Conservation (phyloP, 2,329 filamentous ascomycete genomes). For the Epichloe scottii region DNA sequence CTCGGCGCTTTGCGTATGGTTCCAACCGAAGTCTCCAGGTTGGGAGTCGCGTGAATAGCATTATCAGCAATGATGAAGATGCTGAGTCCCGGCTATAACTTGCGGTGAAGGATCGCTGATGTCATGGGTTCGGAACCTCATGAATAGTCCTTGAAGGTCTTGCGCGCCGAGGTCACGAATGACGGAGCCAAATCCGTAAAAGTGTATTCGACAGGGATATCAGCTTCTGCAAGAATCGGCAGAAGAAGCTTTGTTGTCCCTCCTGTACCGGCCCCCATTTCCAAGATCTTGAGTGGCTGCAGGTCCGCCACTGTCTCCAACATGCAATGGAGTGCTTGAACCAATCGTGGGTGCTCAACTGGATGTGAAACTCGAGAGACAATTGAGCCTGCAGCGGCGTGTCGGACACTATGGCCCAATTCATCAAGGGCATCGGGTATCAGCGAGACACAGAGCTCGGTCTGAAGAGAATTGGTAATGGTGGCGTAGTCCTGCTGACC, state of each 20-base stretch:
- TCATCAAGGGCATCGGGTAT: neutral
- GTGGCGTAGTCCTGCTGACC: neutral
- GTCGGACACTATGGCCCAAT: neutral
- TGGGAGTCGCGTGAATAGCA: slow-evolving; percentile 21
- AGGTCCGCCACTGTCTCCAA: no score
- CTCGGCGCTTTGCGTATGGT: neutral
- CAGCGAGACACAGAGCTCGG: neutral
- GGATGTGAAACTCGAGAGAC: neutral
- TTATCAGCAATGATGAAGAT: slow-evolving; percentile 23
- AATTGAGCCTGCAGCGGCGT: neutral
- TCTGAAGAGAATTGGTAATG: neutral
- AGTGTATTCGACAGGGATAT: no score
- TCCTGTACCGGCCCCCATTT: no score
- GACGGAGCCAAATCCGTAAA: no score
- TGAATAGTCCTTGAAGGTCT: no score
- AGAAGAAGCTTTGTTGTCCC: no score
- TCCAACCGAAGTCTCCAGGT: neutral
- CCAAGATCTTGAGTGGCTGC: no score
- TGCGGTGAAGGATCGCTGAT: slow-evolving; percentile 1
- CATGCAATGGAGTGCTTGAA: no score
- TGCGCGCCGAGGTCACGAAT: no score
- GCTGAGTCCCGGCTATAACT: slow-evolving; percentile 11
- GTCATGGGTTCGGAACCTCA: neutral
- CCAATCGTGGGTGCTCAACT: no score
- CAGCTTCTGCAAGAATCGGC: no score